Evolutionary conservation across 2,329 filamentous ascomycete genomes (phyloP), one percentile per base, ranked within the genome.

Genomic region (Thielaviopsis musarum): DNA sequence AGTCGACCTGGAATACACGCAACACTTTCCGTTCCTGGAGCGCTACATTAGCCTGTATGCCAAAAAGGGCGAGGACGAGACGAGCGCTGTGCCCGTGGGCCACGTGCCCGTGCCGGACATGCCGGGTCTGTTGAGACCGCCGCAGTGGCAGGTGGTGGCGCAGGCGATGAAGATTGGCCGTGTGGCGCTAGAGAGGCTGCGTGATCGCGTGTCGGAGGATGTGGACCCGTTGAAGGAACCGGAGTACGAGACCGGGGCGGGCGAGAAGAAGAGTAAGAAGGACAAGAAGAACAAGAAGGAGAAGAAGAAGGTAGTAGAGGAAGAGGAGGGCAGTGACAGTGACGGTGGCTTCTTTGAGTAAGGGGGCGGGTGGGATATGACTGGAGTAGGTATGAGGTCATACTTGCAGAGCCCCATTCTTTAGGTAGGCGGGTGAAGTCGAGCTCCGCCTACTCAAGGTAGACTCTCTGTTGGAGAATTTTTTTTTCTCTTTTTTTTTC

Each of bases 1-100:
- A 67, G 80, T 91, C 13, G 87, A 91, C 67, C 74, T 87, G 63
- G 83, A 87, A 65, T 93, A 93, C 67, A 81, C 87, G 1, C 77
- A 81, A 58, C 85, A 84, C 69, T 87, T 81, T 63, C 88, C 88
- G 1, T 79, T 87, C 52, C 75, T 83, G 65, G 82, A 87, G 69
- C 74, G 77, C 22, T 93, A 93, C 70, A 76, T 87, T 64, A 82
- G 80, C 65, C 68, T 85, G 17, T 85, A 83, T 64, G 73, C 78
- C 64, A 65, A 65, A 56, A 72, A 72, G 2, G 72, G 70, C 17
- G 71, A 72, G 51, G 66, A 68, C 4, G 69, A 74, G 58, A 12
- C 72, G 5, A 64, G 68, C 3, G 67, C 70, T 12, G 71, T 73
- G 22, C 68, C 73, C 3, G 66, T 81, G 17, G 70, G 71, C n/a